Evolutionary conservation across 768 basidiomycete genomes (phyloP), one percentile per base, ranked within the genome.

Genomic region (Stropharia rugosoannulata): DNA sequence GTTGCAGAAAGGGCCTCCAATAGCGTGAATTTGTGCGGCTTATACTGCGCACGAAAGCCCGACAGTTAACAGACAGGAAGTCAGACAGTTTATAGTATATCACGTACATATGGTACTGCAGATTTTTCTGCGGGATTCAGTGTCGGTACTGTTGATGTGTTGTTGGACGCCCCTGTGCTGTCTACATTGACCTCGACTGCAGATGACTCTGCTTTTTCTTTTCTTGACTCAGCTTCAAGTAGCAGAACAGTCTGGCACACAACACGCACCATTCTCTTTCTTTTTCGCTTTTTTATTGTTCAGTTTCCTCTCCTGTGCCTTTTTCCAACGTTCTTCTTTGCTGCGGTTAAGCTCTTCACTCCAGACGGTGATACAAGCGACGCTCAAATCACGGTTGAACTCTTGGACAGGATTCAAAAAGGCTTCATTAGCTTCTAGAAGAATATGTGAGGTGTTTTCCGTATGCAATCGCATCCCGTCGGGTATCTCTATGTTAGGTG

Each of bases 331-430:
- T 57, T 69, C 75, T 66, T 84, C 78, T 73, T 89, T 93, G 52
- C 74, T 73, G 65, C 72, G 78, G 66, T 89, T 81, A 39, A 82
- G 50, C 53, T 85, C 76, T 64, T 95, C 89, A 56, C 90, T 88
- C 94, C 94, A 99, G 3, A 86, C 84, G 29, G 86, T 79, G 54
- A 99, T 98, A 60, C 89, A 90, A 18, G 94, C 93, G 41, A 98
- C 86, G 60, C 91, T 94, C 44, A 93, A 70, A 72, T 99, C 97
- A 38, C 97, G 81, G 73, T 99, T 99, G 78, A 97, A 99, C 70
- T 99, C 93, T 68, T 99, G 97, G 11, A 98, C 89, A 5, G 97
- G 96, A 67, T 99, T 99, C 57, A 98, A 73, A 70, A 99, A 99
- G 2, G 95, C 93, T 55, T 90, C 89, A 59, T 93, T 90, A 7